Base-by-base conservation (phyloP, 495 filamentous ascomycete species). In the Hapsidospora chrysogenum region DNA sequence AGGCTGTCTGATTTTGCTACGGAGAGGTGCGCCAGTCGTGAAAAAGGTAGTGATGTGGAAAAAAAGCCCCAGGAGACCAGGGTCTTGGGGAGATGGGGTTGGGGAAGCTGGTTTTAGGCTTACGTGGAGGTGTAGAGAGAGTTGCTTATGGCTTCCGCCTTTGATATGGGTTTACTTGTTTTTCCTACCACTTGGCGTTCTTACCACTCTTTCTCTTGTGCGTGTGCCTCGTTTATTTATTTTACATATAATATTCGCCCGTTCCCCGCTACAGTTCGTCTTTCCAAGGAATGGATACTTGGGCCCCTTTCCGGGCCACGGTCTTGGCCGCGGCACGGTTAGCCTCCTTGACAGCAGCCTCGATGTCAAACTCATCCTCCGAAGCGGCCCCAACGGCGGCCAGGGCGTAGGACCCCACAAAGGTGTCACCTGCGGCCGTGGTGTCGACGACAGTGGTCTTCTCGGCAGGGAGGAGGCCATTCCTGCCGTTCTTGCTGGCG, bases 391-490 rank as follows among this genome's bases (percentile, higher is more conserved):
- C 23, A 9, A 64, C 66, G 10, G 78, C 64, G 33, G 68, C 65
- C 14, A 86, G 71, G 3, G 86, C 81, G 58, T 93, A 94, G 26
- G 64, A 73, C 2, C 89, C 89, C 2, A 92, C 82, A 56, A 92
- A 97, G 3, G 87, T 92, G 53, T 97, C 89, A 0, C 89, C 89
- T 11, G 87, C 89, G 1, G 78, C 87, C 3, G 89, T 97, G 4
- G 87, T 96, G 58, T 97, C 89, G 4, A 93, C 67, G 15, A 94
- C 87, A 36, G 65, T 72, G 0, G 69, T 72, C 49, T 65, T 73
- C 43, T 63, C 66, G 8, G 73, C 76, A 1, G 50, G 33, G 3
- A 80, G 45, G 31, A 67, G 53, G 8, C 64, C 64, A 10, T 48
- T 52, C 15, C 52, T 46, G 2, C 54, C 57, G 20, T 54, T 41